Evolutionary conservation across 169 alveolate genomes (phyloP), one percentile per base, ranked within the genome.

Genomic region (Cryptosporidium muris): DNA sequence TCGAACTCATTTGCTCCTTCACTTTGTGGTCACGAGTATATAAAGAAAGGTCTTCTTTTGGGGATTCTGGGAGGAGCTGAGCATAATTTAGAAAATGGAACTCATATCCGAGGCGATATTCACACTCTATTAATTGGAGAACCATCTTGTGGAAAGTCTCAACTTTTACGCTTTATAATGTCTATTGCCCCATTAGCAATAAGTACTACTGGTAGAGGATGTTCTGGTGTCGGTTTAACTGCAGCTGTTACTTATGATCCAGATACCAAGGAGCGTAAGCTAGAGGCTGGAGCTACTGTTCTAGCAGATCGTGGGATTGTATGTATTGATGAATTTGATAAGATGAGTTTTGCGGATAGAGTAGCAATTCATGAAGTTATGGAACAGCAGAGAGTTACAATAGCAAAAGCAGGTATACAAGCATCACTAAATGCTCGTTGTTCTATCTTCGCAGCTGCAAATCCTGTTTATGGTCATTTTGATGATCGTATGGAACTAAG

Each of bases 281-380:
- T 97, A 25, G 99, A 98, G 88, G 99, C 99, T 14, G 99, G 99
- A 25, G 99, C 99, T 25, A 98, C 97, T 99, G 99, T 98, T 14
- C 91, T 98, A 90, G 99, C 99, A 4, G 99, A 98, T 88, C 90
- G 98, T 80, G 97, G 99, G 42, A 89, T 97, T 45, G 98, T 98
- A 3, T 96, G 99, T 89, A 98, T 98, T 68, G 99, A 98, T 81
- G 99, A 98, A 89, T 98, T 98, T 91, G 99, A 98, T 91, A 98
- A 98, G 88, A 98, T 98, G 99, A 95, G 94, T 67, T 96, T 92
- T 80, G 90, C 93, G n/a, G 99, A 98, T 90, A 92, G 99, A 81
- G 99, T 97, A 2, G 99, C 99, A 45, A 97, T 98, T 48, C 99
- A 98, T 92, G 99, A 98, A 92, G 99, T 96, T 58, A 96, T 97